Base-by-base conservation (phyloP, 2,329 filamentous ascomycete species). In the Cladosporium sp. region DNA sequence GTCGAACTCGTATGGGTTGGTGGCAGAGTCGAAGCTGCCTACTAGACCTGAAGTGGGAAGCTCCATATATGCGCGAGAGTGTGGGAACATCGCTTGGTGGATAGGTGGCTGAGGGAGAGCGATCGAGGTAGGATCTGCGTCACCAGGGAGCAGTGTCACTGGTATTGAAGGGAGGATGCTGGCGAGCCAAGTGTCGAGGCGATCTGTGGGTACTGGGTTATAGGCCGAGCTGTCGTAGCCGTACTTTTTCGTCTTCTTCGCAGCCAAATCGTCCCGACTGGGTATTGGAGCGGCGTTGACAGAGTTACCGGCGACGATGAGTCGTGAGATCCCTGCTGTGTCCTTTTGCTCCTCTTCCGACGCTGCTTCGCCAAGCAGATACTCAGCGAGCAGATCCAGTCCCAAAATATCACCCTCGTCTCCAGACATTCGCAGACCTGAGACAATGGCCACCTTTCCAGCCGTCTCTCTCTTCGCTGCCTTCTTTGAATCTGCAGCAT, bases 281-380 rank as follows among this genome's bases (percentile, higher is more conserved):
- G 82, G 78, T 21, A 83, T 81, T 11, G 79, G 82, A 28, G 76
- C 81, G 54, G 76, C 79, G 59, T 84, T 78, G 60, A 98, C 88
- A 1, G 93, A 96, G 79, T 98, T 94, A 49, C 95, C 95, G 0
- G 93, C 94, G 71, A 99, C 92, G 70, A 99, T 88, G 24, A 99
- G 86, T 18, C 94, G 87, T 67, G 90, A 92, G 69, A 99, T 96
- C 15, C 85, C 85, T 0, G 88, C 83, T 2, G 88, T 80, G 32
- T 84, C 81, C 21, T 81, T 77, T 73, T 93, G 90, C 0, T 86
- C 83, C 0, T 80, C 77, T 0, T 86, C 81, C 21, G 87, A 87
- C 4, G 91, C 80, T 0, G 89, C 85, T 78, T 97, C 94, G 65
- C 95, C 95, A 3, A 96, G 87, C 6, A 99, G 86, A 74, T 90